phyloP scores from a whole-genome alignment of 495 filamentous ascomycete genomes.

The Neurospora sp. region DNA sequence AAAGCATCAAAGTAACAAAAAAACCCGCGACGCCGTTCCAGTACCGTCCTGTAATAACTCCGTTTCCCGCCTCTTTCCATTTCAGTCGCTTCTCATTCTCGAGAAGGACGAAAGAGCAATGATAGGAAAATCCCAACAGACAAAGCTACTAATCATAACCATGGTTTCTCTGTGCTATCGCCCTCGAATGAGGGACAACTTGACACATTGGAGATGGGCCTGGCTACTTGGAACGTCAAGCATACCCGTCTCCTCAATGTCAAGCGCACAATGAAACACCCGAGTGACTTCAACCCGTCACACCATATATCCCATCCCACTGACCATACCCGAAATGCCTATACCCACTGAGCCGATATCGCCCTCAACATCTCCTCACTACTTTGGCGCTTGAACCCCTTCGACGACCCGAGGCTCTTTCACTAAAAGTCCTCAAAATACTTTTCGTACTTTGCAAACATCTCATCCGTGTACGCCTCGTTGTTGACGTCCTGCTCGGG shows the following conservation, averaged over 20 bases:
- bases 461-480: conserved; percentile 60
- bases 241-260: background rate
- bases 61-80: background rate
- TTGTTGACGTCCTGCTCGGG: conserved; percentile 44
- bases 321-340: background rate
- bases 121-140: background rate
- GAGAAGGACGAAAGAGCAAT: background rate
- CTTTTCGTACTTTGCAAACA: conserved; percentile 62
- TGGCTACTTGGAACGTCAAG: background rate
- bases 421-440: conserved; percentile 68
- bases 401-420: background rate
- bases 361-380: background rate
- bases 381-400: background rate
- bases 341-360: background rate
- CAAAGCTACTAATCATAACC: background rate
- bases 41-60: background rate
- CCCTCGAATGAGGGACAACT: background rate
- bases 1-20: background rate
- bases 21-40: background rate
- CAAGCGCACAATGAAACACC: background rate
- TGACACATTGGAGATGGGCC: background rate
- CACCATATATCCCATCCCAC: background rate
- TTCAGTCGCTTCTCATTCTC: background rate
- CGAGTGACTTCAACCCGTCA: background rate
- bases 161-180: background rate